Percentiles rank a stretch among this genome's conserved stretches.
phyloP scores from a whole-genome alignment of 441 rosid genomes.

The Pelargonium fulgidum region DNA sequence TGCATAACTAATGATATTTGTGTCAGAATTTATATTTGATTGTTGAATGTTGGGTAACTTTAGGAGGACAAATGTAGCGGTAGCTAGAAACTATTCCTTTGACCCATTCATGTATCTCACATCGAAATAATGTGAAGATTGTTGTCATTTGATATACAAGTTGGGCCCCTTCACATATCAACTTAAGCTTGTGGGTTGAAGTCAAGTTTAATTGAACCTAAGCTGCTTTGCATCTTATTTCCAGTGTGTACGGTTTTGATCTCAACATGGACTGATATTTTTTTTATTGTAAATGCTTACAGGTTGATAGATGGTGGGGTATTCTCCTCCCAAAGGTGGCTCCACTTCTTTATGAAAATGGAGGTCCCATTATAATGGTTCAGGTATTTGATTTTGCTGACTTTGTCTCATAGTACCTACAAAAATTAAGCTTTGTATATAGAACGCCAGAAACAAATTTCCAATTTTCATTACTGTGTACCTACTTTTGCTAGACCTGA shows the following conservation, averaged over 20 bases:
- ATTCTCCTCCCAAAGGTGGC: slow-evolving; percentile 58
- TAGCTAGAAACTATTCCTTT: background rate
- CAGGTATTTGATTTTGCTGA: slow-evolving; percentile 46
- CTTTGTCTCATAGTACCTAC: background rate
- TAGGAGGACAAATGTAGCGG: background rate
- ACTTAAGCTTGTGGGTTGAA: too few species aligned
- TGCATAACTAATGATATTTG: background rate
- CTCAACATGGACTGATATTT: slow-evolving; percentile 17
- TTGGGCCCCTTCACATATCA: too few species aligned
- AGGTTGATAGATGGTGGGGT: slow-evolving; percentile 93
- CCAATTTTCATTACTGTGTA: background rate
- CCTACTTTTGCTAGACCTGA: background rate
- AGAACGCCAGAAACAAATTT: background rate
- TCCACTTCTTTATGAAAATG: slow-evolving; percentile 65
- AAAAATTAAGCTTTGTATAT: background rate
- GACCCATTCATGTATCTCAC: background rate
- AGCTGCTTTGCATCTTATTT: background rate
- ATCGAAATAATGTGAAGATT: too few species aligned
- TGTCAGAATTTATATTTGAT: background rate
- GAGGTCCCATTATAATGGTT: slow-evolving; percentile 90
- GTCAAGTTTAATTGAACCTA: too few species aligned
- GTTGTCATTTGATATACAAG: too few species aligned
- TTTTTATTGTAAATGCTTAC: slow-evolving; percentile 20
- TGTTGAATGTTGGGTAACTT: background rate
- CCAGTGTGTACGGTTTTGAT: background rate